Evolutionary conservation across 2,329 filamentous ascomycete genomes (phyloP).

Genomic region (Aphanocladium album): DNA sequence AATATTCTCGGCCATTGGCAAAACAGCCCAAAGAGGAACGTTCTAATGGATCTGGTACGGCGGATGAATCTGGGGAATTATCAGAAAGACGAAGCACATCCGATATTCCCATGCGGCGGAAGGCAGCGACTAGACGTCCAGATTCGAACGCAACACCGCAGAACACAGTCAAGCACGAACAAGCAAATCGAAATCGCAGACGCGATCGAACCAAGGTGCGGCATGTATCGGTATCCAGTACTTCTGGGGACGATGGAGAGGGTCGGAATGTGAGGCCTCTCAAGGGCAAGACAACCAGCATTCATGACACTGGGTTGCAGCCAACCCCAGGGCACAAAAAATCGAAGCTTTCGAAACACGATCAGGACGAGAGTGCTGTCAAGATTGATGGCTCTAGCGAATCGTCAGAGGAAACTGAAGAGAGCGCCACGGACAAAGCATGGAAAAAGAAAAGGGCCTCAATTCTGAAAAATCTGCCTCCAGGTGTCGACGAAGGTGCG

Average conservation of each 20-base stretch:
- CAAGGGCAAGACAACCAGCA: slow-evolving; percentile 9
- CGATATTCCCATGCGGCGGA: slow-evolving; percentile 12
- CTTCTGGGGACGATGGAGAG: slow-evolving; percentile 21
- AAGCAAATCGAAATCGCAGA: slow-evolving; percentile 18
- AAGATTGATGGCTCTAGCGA: slow-evolving; percentile 43
- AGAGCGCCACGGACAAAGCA: slow-evolving; percentile 36
- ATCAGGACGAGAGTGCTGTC: slow-evolving; percentile 29
- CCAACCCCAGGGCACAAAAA: not conserved
- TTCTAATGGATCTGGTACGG: slow-evolving; percentile 15
- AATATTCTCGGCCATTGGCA: not conserved
- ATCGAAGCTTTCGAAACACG: slow-evolving; percentile 22
- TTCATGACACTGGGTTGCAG: not conserved
- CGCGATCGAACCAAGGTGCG: slow-evolving; percentile 15
- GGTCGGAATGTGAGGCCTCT: not conserved
- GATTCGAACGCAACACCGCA: slow-evolving; percentile 8
- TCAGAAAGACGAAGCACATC: slow-evolving; percentile 3
- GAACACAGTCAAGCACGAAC: slow-evolving; percentile 15
- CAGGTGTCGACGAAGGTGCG: slow-evolving; percentile 73
- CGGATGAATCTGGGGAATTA: slow-evolving; percentile 17
- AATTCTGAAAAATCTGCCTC: slow-evolving; percentile 72
- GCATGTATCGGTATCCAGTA: slow-evolving; percentile 8
- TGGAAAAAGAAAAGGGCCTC: slow-evolving; percentile 59
- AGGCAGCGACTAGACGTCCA: slow-evolving; percentile 17
- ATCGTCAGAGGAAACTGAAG: slow-evolving; percentile 40
- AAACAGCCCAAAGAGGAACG: slow-evolving; percentile 13